phyloP scores from a whole-genome alignment of 352 stramenopile genomes.

The Globisporangium takayamanum region DNA sequence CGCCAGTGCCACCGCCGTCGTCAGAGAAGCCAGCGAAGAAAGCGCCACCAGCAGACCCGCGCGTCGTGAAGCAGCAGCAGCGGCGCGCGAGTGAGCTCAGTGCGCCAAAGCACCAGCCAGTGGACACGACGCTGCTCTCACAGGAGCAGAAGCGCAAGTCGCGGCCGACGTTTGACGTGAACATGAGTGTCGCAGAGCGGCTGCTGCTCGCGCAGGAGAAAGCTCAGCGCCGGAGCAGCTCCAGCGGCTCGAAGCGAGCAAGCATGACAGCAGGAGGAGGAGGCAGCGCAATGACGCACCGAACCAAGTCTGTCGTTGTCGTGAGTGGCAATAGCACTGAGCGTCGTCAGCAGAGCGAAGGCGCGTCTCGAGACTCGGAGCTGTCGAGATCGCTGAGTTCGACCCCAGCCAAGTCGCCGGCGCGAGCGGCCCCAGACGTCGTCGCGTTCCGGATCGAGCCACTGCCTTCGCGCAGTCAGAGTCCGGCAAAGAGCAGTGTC shows the following conservation, averaged over 20 bases:
- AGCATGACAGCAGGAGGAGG: neutral
- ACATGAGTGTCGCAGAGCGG: conserved; percentile 62
- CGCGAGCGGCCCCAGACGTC: conserved; percentile 7
- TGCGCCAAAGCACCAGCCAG: conserved; percentile 49
- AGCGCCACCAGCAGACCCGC: conserved; percentile 19
- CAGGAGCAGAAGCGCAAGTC: conserved; percentile 59
- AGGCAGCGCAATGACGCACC: conserved; percentile 26
- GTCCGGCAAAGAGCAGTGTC: conserved; percentile 2
- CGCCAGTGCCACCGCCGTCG: conserved; percentile 20
- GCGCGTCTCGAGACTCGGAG: neutral
- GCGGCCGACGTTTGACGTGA: conserved; percentile 44
- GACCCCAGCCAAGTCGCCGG: neutral
- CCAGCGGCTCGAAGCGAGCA: neutral
- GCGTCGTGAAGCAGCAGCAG: conserved; percentile 41
- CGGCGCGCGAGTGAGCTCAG: conserved; percentile 53
- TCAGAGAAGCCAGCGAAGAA: conserved; percentile 32
- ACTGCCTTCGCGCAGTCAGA: conserved; percentile 1
- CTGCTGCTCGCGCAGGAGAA: conserved; percentile 51
- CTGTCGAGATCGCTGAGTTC: neutral
- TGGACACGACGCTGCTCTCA: conserved; percentile 51
- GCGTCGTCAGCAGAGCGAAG: neutral
- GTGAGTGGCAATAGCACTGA: neutral
- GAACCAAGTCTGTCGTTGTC: conserved; percentile 8
- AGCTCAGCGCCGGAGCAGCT: conserved; percentile 24
- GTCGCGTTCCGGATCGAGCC: conserved; percentile 19